phyloP scores from a whole-genome alignment of 1,284 basidiomycete genomes.

The Fomes fomentarius region DNA sequence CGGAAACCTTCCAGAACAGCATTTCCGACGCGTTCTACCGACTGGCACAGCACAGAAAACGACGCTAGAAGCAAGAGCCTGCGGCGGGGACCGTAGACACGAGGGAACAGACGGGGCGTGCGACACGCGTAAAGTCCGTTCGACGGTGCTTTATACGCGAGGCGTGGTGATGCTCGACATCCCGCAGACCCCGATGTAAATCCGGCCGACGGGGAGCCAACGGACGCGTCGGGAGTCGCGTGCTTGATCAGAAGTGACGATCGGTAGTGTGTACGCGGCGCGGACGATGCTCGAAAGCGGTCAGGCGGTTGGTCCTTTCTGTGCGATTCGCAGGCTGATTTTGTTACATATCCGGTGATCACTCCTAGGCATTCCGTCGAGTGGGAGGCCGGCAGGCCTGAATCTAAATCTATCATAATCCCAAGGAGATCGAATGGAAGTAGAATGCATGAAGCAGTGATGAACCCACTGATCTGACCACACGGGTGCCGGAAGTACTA shows the following conservation, averaged over 20 bases:
- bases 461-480: no score
- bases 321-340: conserved; percentile 1
- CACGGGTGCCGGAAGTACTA: no score
- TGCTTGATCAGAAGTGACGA: conserved; percentile 7
- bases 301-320: conserved; percentile 5
- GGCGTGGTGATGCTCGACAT: not conserved
- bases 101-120: conserved; percentile 1
- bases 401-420: no score
- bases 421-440: no score
- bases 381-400: no score
- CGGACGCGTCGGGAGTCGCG: conserved; percentile 10
- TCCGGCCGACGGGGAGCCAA: conserved; percentile 14
- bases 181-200: conserved; percentile 8
- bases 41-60: conserved; percentile 9
- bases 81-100: not conserved
- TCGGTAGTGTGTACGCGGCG: not conserved
- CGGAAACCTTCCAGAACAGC: conserved; percentile 19
- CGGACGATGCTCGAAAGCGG: not conserved
- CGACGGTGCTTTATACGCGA: conserved; percentile 8
- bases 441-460: no score
- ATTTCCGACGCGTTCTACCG: conserved; percentile 8
- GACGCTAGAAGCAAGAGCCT: conserved; percentile 10
- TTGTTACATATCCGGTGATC: conserved; percentile 8
- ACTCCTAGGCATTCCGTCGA: not conserved
- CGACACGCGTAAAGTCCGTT: not conserved